Conservation (phyloP, 2,329 filamentous ascomycete genomes). For the Ophiostoma piceae region DNA sequence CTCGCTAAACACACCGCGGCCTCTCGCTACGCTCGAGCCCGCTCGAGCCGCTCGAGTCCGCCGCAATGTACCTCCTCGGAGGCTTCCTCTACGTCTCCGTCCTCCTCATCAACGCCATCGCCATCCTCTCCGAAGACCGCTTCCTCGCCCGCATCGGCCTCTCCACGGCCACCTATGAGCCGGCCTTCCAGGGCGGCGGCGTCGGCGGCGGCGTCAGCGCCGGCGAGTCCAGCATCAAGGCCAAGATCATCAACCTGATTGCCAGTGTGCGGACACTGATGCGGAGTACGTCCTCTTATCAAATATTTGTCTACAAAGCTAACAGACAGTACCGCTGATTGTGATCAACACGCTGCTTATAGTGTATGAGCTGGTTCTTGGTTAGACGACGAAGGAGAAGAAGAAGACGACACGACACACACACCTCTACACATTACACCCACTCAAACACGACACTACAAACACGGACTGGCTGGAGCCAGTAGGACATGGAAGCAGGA, state of each 20-base stretch:
- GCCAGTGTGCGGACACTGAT: constrained; percentile 86
- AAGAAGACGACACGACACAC: background rate
- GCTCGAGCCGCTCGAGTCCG: background rate
- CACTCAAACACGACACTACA: background rate
- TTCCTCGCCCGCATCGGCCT: constrained; percentile 89
- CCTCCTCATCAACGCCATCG: constrained; percentile 89
- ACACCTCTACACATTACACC: background rate
- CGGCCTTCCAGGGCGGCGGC: constrained; percentile 65
- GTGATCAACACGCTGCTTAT: constrained; percentile 78
- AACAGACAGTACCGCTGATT: constrained; percentile 70
- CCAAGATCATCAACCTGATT: constrained; percentile 83
- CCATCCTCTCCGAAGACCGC: constrained; percentile 88
- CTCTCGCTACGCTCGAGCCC: background rate
- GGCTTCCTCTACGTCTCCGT: constrained; percentile 58
- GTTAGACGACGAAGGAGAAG: constrained; percentile 40
- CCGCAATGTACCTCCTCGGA: constrained; percentile 10
- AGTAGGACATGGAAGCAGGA: background rate
- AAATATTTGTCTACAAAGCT: background rate
- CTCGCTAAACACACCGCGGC: no score
- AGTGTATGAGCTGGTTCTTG: constrained; percentile 71
- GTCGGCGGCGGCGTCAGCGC: constrained; percentile 28
- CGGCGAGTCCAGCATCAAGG: constrained; percentile 72
- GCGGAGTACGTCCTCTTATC: constrained; percentile 65
- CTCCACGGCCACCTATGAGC: constrained; percentile 63
- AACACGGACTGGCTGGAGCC: background rate